Percentiles rank a stretch among this genome's conserved stretches.
Evolutionary conservation across 2,329 filamentous ascomycete genomes (phyloP).

Genomic region (Fusarium verrucosum): DNA sequence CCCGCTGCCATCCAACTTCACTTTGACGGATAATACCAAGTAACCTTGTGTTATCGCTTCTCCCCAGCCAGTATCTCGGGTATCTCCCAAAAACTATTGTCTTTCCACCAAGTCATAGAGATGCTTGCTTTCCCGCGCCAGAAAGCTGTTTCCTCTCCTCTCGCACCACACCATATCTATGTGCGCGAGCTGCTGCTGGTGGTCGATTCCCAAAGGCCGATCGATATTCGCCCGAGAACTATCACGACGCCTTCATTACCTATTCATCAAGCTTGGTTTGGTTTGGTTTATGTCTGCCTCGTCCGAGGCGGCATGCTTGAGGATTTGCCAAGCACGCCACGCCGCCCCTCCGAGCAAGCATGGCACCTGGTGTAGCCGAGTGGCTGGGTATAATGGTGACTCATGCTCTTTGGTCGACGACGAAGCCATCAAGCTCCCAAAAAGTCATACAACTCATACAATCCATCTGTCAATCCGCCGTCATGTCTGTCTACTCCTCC

Average conservation of each 20-base stretch:
- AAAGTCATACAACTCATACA: slow-evolving; percentile 42
- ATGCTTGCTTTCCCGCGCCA: slow-evolving; percentile 1
- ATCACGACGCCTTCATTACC: slow-evolving; percentile 30
- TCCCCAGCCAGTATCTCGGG: not conserved
- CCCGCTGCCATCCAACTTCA: slow-evolving; percentile 18
- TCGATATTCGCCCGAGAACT: slow-evolving; percentile 21
- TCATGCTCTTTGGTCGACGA: slow-evolving; percentile 31
- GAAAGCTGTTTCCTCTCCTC: slow-evolving; percentile 1
- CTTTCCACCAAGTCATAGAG: not conserved
- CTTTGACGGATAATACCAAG: slow-evolving; percentile 8
- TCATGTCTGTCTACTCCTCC: slow-evolving; percentile 52
- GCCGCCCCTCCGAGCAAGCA: slow-evolving; percentile 32
- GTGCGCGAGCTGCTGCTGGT: slow-evolving; percentile 2
- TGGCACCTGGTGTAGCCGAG: slow-evolving; percentile 37
- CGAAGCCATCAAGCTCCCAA: slow-evolving; percentile 36
- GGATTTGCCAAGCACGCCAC: slow-evolving; percentile 15
- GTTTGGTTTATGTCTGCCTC: slow-evolving; percentile 22
- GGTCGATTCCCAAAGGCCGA: slow-evolving; percentile 7
- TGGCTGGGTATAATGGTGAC: slow-evolving; percentile 44
- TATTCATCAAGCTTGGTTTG: slow-evolving; percentile 26
- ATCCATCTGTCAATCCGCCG: slow-evolving; percentile 25
- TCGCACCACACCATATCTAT: not conserved
- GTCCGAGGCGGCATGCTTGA: slow-evolving; percentile 25
- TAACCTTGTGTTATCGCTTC: not conserved
- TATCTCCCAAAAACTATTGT: slow-evolving; percentile 8